phyloP scores from a whole-genome alignment of 495 filamentous ascomycete genomes.

The Penicillium waksmanii region DNA sequence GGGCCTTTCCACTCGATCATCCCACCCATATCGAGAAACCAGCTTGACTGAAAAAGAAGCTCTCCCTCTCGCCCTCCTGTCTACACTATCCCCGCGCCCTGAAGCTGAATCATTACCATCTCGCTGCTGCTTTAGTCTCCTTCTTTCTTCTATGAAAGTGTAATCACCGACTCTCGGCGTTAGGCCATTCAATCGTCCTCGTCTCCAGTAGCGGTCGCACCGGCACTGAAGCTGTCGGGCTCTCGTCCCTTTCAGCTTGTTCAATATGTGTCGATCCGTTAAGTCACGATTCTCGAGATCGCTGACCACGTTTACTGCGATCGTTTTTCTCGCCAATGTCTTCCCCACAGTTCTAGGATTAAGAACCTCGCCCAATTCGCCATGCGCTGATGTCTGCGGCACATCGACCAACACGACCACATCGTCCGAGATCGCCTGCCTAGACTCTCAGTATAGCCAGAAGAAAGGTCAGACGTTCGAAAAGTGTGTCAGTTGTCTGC shows the following conservation, averaged over 20 bases:
- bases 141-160: slow-evolving; percentile 24
- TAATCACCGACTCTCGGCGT: slow-evolving; percentile 22
- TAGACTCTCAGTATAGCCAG: slow-evolving; percentile 51
- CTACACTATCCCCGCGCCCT: not conserved
- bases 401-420: slow-evolving; percentile 53
- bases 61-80: slow-evolving; percentile 21
- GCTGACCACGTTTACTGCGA: slow-evolving; percentile 15
- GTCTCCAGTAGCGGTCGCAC: slow-evolving; percentile 11
- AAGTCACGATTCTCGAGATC: slow-evolving; percentile 8
- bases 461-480: slow-evolving; percentile 56
- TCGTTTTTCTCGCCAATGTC: slow-evolving; percentile 26
- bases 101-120: not conserved
- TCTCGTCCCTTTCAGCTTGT: slow-evolving; percentile 5
- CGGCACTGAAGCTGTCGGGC: slow-evolving; percentile 13
- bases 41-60: slow-evolving; percentile 34
- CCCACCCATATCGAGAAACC: slow-evolving; percentile 15
- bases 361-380: slow-evolving; percentile 51
- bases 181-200: slow-evolving; percentile 11
- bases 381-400: slow-evolving; percentile 54
- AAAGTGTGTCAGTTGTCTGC: slow-evolving; percentile 60
- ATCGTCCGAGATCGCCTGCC: slow-evolving; percentile 55
- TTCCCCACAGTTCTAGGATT: slow-evolving; percentile 29
- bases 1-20: slow-evolving; percentile 21
- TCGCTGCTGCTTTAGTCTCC: slow-evolving; percentile 4
- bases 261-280: slow-evolving; percentile 11